Evolutionary conservation across 2,329 filamentous ascomycete genomes (phyloP), one percentile per base, ranked within the genome.

Genomic region (Diaporthe sp.): DNA sequence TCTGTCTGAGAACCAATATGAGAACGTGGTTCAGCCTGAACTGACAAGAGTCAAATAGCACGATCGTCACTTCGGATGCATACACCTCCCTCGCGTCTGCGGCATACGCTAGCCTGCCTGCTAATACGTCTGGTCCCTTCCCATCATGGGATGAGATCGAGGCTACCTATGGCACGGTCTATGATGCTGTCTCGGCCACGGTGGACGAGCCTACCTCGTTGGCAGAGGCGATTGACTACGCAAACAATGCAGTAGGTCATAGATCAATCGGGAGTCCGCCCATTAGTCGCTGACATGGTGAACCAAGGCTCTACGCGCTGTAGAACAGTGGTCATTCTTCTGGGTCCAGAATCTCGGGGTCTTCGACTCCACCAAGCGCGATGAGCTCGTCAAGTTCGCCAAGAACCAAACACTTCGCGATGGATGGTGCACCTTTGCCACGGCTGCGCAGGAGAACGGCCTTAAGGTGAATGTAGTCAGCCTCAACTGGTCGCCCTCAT

Each of bases 271-370:
- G 0, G 15, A 9, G 22, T 22, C n/a, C 8, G 4, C 2, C 15
- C 6, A 0, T 37, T 13, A 37, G 27, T 27, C 22, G 1, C 15
- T 66, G 32, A 66, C 44, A 1, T 4, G 1, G 5, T 37, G 0
- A 37, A 37, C 3, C 19, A 22, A 66, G 63, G 63, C 63, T 3
- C 15, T 66, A 2, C 63, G 63, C 4, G 63, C 44, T 5, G 63
- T 66, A 27, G 63, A 66, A 35, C 44, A 66, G 30, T 66, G 63
- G 63, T 66, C 63, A 2, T 66, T 66, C 30, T 44, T 66, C 4
- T 66, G 63, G 63, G 63, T 51, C 12, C 63, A 66, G n/a, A 66
- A 51, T 27, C 63, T 66, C 15, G 63, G 63, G n/a, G 63, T 51
- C 4, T 66, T 66, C 32, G 63, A 51, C 32, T 22, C 30, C 17